These are phyloP conservation scores for Camelina neglecta DNA, from an alignment of 345 rosid species.

Conservation along the genomic window DNA sequence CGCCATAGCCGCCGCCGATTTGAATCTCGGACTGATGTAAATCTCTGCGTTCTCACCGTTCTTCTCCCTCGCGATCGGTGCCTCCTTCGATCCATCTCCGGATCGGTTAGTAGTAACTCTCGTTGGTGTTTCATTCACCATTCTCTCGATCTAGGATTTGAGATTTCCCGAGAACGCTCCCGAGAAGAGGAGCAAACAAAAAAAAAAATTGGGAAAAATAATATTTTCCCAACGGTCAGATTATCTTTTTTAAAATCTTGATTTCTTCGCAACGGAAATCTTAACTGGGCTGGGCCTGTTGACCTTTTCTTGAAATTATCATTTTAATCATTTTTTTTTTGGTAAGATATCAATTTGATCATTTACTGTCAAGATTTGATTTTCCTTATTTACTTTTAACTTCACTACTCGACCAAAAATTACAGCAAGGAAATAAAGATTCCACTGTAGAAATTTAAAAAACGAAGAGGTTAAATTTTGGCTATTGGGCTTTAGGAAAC, in stretches of 20 bases:
- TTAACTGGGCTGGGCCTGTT: constrained; percentile 34
- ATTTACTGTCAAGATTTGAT: neutral
- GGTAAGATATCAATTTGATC: no score
- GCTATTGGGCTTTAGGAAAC: constrained; percentile 9
- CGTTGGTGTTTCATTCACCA: constrained; percentile 49
- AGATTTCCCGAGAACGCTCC: constrained; percentile 24
- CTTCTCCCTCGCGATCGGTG: constrained; percentile 35
- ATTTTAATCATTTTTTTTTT: neutral
- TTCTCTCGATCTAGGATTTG: constrained; percentile 35
- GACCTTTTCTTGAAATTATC: neutral
- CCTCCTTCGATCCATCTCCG: constrained; percentile 38
- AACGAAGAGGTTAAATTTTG: neutral
- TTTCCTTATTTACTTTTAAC: neutral
- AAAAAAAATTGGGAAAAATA: neutral
- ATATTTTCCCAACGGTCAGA: constrained; percentile 50
- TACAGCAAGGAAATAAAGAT: neutral
- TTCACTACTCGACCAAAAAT: neutral
- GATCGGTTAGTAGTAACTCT: constrained; percentile 32
- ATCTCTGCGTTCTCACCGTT: constrained; percentile 44
- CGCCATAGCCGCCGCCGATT: constrained; percentile 87
- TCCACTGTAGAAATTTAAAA: neutral
- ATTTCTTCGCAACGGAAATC: neutral
- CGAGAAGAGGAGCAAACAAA: neutral
- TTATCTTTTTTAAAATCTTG: constrained; percentile 2
- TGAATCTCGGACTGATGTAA: constrained; percentile 84